phyloP scores from a whole-genome alignment of 768 basidiomycete genomes.

The Trametes maxima region DNA sequence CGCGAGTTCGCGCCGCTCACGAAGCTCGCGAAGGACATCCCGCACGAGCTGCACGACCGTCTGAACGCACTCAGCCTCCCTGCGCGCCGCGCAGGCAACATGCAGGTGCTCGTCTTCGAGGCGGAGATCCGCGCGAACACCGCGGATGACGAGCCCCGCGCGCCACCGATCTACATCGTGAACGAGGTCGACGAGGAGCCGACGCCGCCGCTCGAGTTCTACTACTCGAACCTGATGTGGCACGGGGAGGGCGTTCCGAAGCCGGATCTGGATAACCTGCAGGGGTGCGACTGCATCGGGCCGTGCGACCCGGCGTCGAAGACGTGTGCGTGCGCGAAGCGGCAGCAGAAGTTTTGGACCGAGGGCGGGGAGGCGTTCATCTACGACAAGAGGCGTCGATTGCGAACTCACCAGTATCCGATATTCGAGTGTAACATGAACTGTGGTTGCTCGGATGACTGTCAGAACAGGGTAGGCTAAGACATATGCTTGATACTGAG shows the following conservation, averaged over 20 bases:
- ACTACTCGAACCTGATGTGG: conserved; percentile 85
- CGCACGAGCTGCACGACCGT: conserved; percentile 63
- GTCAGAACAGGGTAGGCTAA: conserved; percentile 70
- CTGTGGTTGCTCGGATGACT: conserved; percentile 81
- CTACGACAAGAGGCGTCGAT: conserved; percentile 62
- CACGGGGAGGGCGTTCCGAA: conserved; percentile 67
- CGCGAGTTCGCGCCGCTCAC: conserved; percentile 23
- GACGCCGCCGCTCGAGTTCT: conserved; percentile 83
- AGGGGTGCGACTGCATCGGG: conserved; percentile 77
- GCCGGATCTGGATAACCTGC: conserved; percentile 57
- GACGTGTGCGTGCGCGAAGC: conserved; percentile 68
- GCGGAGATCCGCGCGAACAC: conserved; percentile 68
- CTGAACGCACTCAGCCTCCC: conserved; percentile 54
- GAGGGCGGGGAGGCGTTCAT: conserved; percentile 55
- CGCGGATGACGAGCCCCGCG: conserved; percentile 63
- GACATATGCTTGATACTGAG: background rate
- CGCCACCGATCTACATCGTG: conserved; percentile 66
- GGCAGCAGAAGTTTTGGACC: conserved; percentile 51
- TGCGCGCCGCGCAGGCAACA: conserved; percentile 41
- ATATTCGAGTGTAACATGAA: conserved; percentile 87
- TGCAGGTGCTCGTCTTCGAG: conserved; percentile 60
- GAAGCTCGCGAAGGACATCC: conserved; percentile 50
- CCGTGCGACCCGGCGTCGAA: conserved; percentile 73
- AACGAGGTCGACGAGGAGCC: conserved; percentile 71
- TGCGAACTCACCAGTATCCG: conserved; percentile 53